Evolutionary conservation across 345 rosid genomes (phyloP).

Genomic region (Erodium maritimum): DNA sequence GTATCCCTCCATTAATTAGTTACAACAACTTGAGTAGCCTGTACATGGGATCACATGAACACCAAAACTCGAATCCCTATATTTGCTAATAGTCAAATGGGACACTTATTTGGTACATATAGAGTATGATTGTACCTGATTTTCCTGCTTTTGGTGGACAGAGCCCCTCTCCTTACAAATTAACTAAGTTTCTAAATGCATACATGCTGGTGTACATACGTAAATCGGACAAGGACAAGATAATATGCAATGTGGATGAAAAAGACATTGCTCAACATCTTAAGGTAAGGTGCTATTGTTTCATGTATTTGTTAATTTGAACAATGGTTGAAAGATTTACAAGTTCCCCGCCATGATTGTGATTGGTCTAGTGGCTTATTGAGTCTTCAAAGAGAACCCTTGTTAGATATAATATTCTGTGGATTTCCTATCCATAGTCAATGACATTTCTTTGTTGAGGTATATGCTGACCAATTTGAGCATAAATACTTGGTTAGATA

Average conservation of each 20-base stretch:
- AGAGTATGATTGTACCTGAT: slow-evolving; percentile 11
- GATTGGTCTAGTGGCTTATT: background rate
- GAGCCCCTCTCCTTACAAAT: slow-evolving; percentile 83
- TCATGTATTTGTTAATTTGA: background rate
- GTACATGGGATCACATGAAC: too few relatives aligned
- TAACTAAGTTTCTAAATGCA: slow-evolving; percentile 88
- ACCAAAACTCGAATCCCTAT: too few relatives aligned
- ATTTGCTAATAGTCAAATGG: too few relatives aligned
- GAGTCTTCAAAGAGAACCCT: background rate
- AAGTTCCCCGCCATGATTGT: slow-evolving; percentile 6
- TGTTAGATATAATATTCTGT: background rate
- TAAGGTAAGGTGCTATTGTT: slow-evolving; percentile 49
- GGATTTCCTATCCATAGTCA: slow-evolving; percentile 1
- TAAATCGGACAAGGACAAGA: slow-evolving; percentile 91
- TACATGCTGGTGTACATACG: slow-evolving; percentile 99
- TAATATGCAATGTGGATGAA: slow-evolving; percentile 92
- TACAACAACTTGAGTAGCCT: too few relatives aligned
- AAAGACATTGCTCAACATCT: slow-evolving; percentile 93
- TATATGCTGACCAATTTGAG: background rate
- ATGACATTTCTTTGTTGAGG: background rate
- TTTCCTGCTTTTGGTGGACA: slow-evolving; percentile 25
- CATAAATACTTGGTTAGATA: slow-evolving; percentile 7
- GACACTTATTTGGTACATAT: too few relatives aligned
- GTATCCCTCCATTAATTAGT: too few relatives aligned
- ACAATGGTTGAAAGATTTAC: background rate